Base-by-base conservation (phyloP, 345 rosid genomes). In the Alliaria petiolata region DNA sequence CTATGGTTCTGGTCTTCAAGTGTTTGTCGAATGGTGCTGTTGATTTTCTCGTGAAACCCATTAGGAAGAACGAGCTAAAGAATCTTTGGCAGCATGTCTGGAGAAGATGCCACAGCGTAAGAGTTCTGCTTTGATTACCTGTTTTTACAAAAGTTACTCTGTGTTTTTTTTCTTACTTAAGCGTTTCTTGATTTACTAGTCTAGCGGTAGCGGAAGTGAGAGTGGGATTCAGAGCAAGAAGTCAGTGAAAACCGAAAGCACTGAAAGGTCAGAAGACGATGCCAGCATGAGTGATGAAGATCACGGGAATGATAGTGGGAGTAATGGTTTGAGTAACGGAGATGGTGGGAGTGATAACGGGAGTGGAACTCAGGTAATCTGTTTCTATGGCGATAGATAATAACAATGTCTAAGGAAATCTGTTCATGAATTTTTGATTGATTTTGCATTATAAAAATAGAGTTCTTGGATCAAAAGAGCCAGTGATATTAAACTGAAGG, bases 21-120 rank as follows among this genome's bases (percentile, higher is more conserved):
- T 87, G 93, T 81, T 83, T 90, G 78, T 90, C 96, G 49, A 86
- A 82, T 75, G 96, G 91, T 59, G 93, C 96, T 10, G 96, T 85
- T 79, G 96, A 90, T 77, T 87, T 87, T 78, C 79, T 90, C 67
- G 91, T 85, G 67, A 87, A 90, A 79, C 96, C 96, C 25, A 81
- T 90, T 75, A 83, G 96, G 77, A 90, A 87, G 84, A 90, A 90
- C 65, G 96, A 87, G 78, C 83, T 90, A 52, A 86, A 86, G 80
- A 90, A 86, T 74, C 88, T 87, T 6, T 90, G 93, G 91, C 93
- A 90, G 82, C 93, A 87, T 76, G 84, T 87, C 80, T 90, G 96
- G 93, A 85, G 89, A 80, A 86, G 86, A 85, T 82, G 88, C 76
- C 89, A 85, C 82, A 86, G 88, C 58, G 93, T 87, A 83, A 85